Conservation (phyloP, 257 asterid genomes). For the Penstemon newberryi region DNA sequence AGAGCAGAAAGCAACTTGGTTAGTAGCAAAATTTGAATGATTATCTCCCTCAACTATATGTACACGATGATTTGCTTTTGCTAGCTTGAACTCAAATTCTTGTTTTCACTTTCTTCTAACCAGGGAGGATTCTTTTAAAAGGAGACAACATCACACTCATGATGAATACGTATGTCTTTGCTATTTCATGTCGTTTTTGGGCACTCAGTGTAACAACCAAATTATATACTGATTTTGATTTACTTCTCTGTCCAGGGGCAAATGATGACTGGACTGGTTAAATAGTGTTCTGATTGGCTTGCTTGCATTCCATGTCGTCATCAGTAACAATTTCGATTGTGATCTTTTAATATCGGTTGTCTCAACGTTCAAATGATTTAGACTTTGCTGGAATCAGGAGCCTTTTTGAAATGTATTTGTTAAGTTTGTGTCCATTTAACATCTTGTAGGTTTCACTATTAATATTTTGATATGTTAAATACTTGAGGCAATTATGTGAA, state of each 20-base stretch:
- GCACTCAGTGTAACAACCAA: neutral
- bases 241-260: constrained; percentile 25
- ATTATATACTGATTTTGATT: neutral
- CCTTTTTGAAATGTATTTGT: neutral
- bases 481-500: neutral
- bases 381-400: neutral
- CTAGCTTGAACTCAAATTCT: constrained; percentile 2
- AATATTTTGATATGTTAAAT: neutral
- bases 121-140: constrained; percentile 53
- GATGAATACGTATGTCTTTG: constrained; percentile 51
- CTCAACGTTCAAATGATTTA: neutral
- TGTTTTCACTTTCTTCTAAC: constrained; percentile 11
- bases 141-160: constrained; percentile 55
- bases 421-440: neutral
- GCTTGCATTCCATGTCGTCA: neutral
- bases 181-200: neutral
- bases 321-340: neutral
- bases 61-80: neutral
- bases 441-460: neutral
- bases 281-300: neutral
- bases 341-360: neutral
- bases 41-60: neutral
- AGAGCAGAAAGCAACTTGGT: constrained; percentile 58
- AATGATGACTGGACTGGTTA: constrained; percentile 16
- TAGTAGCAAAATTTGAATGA: constrained; percentile 4